Conservation (phyloP, 257 asterid species). For the Lycium barbarum region DNA sequence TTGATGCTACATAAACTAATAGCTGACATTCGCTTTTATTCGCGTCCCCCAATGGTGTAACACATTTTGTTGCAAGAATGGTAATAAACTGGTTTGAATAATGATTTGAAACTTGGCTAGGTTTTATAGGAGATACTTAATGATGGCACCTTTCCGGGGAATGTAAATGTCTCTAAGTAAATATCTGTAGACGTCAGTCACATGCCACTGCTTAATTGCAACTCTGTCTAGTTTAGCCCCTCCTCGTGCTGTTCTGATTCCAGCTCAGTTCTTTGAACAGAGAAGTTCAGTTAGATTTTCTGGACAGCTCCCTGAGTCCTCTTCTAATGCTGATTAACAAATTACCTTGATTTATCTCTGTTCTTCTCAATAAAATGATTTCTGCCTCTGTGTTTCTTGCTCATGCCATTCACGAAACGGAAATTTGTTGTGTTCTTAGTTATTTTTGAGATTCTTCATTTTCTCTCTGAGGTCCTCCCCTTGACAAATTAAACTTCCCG, state of each 20-base stretch:
- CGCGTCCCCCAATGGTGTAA: not conserved
- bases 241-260: constrained; percentile 1
- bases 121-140: not conserved
- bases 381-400: constrained; percentile 19
- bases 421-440: not conserved
- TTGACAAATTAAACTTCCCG: not conserved
- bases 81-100: constrained; percentile 3
- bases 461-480: not conserved
- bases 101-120: constrained; percentile 6
- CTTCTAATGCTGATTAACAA: not conserved
- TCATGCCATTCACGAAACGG: not conserved
- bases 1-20: not conserved
- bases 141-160: not conserved
- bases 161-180: not conserved
- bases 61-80: not conserved
- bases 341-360: not conserved
- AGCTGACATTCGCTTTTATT: not conserved
- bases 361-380: not conserved
- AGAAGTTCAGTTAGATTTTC: constrained; percentile 1
- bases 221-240: not conserved
- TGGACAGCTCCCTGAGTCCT: not conserved
- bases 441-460: not conserved
- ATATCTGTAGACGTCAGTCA: not conserved
- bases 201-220: not conserved
- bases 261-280: not conserved